These are phyloP conservation scores for Neonectria sp. DNA, from an alignment of 2,329 filamentous ascomycete genomes.

Conservation along the genomic window DNA sequence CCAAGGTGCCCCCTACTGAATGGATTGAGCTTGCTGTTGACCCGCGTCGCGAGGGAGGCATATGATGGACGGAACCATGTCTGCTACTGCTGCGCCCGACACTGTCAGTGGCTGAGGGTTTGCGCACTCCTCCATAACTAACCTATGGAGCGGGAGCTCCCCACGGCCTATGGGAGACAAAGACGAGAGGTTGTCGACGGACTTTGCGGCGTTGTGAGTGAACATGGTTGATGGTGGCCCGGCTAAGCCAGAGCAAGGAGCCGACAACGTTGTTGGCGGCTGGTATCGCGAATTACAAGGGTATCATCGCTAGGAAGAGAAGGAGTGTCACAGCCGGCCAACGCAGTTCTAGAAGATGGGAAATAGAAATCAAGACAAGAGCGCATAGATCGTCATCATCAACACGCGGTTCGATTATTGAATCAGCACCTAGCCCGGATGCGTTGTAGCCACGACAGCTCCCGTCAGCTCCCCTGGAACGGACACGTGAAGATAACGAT, in stretches of 20 bases:
- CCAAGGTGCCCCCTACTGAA: conserved; percentile 88
- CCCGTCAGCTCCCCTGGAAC: conserved; percentile 33
- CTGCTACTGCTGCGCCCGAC: conserved; percentile 52
- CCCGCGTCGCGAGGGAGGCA: conserved; percentile 74
- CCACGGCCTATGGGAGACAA: conserved; percentile 64
- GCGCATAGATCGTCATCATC: conserved; percentile 43
- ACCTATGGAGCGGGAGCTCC: conserved; percentile 75
- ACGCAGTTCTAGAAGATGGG: conserved; percentile 25
- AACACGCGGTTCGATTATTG: conserved; percentile 37
- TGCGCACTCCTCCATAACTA: conserved; percentile 28
- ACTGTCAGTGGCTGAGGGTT: conserved; percentile 40
- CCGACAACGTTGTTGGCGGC: conserved; percentile 55
- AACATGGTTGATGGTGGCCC: conserved; percentile 66
- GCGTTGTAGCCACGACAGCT: conserved; percentile 44
- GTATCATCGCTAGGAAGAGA: conserved; percentile 63
- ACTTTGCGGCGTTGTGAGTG: conserved; percentile 72
- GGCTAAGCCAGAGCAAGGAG: conserved; percentile 42
- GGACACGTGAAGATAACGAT: conserved; percentile 42
- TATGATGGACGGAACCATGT: conserved; percentile 62
- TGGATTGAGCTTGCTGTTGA: conserved; percentile 91
- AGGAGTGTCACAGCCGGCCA: conserved; percentile 32
- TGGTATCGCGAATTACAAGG: conserved; percentile 57
- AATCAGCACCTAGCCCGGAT: conserved; percentile 31
- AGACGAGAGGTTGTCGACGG: conserved; percentile 75
- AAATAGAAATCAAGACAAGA: conserved; percentile 37